Evolutionary conservation across 306 rosid species (phyloP), one percentile per base, ranked within the genome.

Genomic region (Abrus pulchellus): DNA sequence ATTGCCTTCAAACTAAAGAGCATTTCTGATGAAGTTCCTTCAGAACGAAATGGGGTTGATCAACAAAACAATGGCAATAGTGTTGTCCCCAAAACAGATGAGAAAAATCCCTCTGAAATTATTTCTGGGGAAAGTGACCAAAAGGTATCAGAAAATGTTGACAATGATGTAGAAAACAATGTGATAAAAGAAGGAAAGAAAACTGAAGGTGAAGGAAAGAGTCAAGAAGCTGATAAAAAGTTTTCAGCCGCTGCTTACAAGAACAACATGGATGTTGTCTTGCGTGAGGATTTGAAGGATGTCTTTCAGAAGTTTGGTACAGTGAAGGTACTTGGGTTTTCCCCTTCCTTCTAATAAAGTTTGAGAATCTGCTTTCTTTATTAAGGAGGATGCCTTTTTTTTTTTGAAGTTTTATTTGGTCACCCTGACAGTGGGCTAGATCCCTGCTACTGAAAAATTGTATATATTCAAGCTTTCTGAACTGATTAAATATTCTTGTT

Each of bases 261-360:
- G 75, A 91, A 92, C 65, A 80, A 92, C 89, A 89, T 68, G 97
- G 81, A 92, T 36, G 97, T 94, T 33, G 96, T 94, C 68, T 6
- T 87, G 77, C 94, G 98, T 8, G 98, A 94, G 91, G 98, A 94
- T 87, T 86, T 94, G 84, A 94, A 87, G 88, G 67, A 1, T 61
- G 71, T 92, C 82, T 94, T 94, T 56, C 76, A 83, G 81, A 89
- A 90, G 78, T 94, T 84, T 83, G 98, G 98, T 79, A 75, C 73
- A 5, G 97, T 94, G 36, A 94, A 87, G 98, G 98, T 94, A 87
- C 29, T 64, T 40, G 2, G 4, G 11, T 30, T 28, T 66, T 45
- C 33, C 71, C 28, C 63, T 29, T 13, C 67, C 44, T 47, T 47
- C 27, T 55, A 12, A 20, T 65, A 6, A 14, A 36, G 48, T 54